Evolutionary conservation across 768 basidiomycete species (phyloP).

Genomic region (Hygrophorus russula): DNA sequence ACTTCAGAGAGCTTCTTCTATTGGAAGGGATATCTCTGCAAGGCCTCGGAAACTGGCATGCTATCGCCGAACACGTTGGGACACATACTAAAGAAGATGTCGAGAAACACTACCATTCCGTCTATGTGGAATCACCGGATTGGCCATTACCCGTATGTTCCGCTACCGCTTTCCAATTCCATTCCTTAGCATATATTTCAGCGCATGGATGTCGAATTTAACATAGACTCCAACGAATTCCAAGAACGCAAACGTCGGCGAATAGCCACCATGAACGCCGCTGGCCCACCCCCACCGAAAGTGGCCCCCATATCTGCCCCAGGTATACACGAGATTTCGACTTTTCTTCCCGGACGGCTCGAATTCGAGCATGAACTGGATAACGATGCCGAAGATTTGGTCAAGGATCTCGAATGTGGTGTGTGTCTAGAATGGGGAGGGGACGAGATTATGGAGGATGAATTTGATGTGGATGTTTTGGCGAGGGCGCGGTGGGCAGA

Average conservation of each 20-base stretch:
- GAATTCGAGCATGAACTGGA: conserved; percentile 98
- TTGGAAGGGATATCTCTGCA: conserved; percentile 80
- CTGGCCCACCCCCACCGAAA: conserved; percentile 47
- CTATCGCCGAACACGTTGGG: conserved; percentile 90
- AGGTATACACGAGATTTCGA: conserved; percentile 83
- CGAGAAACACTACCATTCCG: conserved; percentile 73
- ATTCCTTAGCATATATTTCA: conserved; percentile 14
- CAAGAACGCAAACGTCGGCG: conserved; percentile 82
- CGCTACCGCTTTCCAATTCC: conserved; percentile 1
- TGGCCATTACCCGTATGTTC: conserved; percentile 73
- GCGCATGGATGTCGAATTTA: conserved; percentile 51
- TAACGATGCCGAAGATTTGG: conserved; percentile 91
- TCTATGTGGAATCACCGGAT: conserved; percentile 67
- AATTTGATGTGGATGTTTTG: conserved; percentile 64
- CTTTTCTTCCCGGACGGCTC: conserved; percentile 91
- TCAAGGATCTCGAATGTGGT: conserved; percentile 95
- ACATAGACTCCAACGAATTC: conserved; percentile 72
- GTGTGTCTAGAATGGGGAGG: conserved; percentile 81
- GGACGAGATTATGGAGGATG: conserved; percentile 68
- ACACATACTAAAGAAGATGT: conserved; percentile 91
- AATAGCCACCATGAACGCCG: conserved; percentile 68
- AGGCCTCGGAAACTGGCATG: conserved; percentile 95
- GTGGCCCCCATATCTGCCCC: conserved; percentile 81
- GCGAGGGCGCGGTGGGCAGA: conserved; percentile 42
- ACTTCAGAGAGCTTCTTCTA: conserved; percentile 70